Evolutionary conservation across 768 basidiomycete species (phyloP), one percentile per base, ranked within the genome.

Genomic region (Megacollybia marginata): DNA sequence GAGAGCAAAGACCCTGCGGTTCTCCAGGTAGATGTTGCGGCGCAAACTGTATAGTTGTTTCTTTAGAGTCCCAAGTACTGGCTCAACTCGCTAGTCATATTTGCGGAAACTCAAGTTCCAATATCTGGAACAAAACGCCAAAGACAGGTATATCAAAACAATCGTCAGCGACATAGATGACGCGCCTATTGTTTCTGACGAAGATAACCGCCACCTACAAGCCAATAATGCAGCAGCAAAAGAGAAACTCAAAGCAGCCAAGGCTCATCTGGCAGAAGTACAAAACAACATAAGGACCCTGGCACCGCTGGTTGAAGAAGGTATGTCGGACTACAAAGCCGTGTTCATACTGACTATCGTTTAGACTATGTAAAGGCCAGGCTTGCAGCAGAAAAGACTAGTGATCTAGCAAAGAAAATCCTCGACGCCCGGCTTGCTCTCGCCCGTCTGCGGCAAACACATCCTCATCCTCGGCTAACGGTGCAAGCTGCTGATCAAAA

Each of bases 81-180:
- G 36, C 33, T 15, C 8, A 11, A 8, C 19, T 45, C n/a, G 2
- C 13, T 47, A 88, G 88, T 71, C 81, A 7, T 88, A 82, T 56
- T 69, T 92, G 16, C 75, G 84, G 19, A 88, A 88, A 57, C 78
- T 93, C 23, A 94, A 94, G 65, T 92, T 90, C 59, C 86, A 88
- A 54, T 92, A 91, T 60, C 69, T 92, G 15, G 90, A 95, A 59
- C 88, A 92, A 63, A 88, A 92, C 55, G 88, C 92, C 3, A 95
- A 94, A 61, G 82, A 90, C 57, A 83, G 86, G 65, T 94, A 93
- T 59, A 75, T 92, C 57, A 85, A 86, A 62, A 83, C 82, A 1
- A 92, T 94, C 57, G 85, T 92, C 45, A 88, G 83, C 60, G 86
- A 92, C 54, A 81, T 80, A 48, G 82, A 89, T 57, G 88, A 93